phyloP scores from a whole-genome alignment of 2,329 filamentous ascomycete species.

The Botrytis cinerea region DNA sequence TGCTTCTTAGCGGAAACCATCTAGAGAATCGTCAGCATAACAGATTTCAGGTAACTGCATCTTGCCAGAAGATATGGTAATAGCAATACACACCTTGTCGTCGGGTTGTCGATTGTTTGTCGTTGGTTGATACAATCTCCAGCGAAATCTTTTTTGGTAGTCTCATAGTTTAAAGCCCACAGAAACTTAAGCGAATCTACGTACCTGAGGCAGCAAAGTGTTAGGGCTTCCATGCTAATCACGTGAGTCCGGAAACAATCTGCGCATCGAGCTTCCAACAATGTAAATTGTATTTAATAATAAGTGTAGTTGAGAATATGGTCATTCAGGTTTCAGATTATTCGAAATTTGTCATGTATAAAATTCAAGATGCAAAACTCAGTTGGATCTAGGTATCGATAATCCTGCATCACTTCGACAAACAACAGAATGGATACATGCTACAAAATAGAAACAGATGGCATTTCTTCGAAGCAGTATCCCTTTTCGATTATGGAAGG shows the following conservation, averaged over 20 bases:
- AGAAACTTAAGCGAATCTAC: constrained; percentile 19
- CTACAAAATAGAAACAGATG: neutral
- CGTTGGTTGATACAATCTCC: constrained; percentile 30
- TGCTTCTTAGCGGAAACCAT: constrained; percentile 99
- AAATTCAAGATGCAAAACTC: neutral
- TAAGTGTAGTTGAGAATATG: neutral
- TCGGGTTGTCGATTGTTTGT: constrained; percentile 39
- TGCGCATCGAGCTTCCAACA: neutral
- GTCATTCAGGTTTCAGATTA: neutral
- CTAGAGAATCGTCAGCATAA: constrained; percentile 48
- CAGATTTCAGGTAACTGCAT: neutral
- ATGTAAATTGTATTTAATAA: neutral
- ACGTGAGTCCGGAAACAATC: neutral
- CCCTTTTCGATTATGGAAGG: neutral
- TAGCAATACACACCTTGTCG: constrained; percentile 38
- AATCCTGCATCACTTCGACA: neutral
- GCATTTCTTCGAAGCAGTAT: neutral
- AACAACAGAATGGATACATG: neutral
- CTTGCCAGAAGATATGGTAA: constrained; percentile 8
- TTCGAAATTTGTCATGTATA: neutral
- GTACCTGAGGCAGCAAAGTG: constrained; percentile 17
- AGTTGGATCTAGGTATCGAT: neutral
- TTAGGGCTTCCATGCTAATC: constrained; percentile 16
- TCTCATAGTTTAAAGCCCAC: constrained; percentile 25
- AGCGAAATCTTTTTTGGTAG: constrained; percentile 32